Evolutionary conservation across 139 green algal genomes (phyloP).

Genomic region (Zygnema cylindricum): DNA sequence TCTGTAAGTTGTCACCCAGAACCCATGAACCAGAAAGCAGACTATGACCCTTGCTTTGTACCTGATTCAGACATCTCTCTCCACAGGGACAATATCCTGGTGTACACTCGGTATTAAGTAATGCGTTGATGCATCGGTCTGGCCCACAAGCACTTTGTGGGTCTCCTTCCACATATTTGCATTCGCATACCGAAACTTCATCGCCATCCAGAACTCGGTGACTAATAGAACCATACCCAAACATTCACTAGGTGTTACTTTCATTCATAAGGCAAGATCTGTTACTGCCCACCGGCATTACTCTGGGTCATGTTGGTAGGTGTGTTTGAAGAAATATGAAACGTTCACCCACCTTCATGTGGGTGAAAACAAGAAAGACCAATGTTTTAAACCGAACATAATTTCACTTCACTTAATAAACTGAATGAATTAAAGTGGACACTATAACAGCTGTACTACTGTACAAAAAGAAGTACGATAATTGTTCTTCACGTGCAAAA

Average conservation of each 20-base stretch:
- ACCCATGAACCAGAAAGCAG: too few species aligned
- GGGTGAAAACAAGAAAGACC: background rate
- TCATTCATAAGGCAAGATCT: background rate
- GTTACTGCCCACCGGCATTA: background rate
- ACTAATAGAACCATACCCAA: background rate
- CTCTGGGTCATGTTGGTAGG: background rate
- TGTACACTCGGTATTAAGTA: conserved; percentile 92
- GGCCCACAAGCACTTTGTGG: conserved; percentile 76
- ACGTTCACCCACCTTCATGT: background rate
- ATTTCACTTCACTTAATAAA: too few species aligned
- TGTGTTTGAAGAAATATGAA: background rate
- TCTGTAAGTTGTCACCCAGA: too few species aligned
- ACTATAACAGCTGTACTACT: too few species aligned
- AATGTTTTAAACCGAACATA: too few species aligned
- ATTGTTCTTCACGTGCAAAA: too few species aligned
- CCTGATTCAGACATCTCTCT: conserved; percentile 85
- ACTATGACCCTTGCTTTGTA: too few species aligned
- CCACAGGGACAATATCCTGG: conserved; percentile 88
- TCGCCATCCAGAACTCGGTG: conserved; percentile 28
- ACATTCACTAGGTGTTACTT: background rate
- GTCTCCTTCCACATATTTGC: conserved; percentile 58
- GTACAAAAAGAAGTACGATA: too few species aligned
- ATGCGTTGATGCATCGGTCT: conserved; percentile 90
- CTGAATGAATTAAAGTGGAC: too few species aligned
- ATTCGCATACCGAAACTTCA: conserved; percentile 73